Percentiles rank a stretch among this genome's conserved stretches.
phyloP scores from a whole-genome alignment of 345 rosid genomes.

The Eucalyptus camaldulensis region DNA sequence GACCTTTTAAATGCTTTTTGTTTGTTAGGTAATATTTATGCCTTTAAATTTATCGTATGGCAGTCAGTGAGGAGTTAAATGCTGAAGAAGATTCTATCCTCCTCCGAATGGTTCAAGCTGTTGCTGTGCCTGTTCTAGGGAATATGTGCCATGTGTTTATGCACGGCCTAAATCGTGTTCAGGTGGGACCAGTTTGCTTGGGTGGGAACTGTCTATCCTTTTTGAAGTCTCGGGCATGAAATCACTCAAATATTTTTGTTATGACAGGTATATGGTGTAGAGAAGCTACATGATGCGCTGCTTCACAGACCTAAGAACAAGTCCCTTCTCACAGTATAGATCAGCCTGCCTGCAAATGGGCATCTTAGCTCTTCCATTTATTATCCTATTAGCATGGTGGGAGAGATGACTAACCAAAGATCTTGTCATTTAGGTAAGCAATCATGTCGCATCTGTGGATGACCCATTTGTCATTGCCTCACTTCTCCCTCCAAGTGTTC shows the following conservation, averaged over 20 bases:
- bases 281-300: slow-evolving; percentile 82
- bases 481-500: slow-evolving; percentile 66
- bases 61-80: slow-evolving; percentile 61
- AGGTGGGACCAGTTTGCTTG: slow-evolving; percentile 19
- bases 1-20: not conserved
- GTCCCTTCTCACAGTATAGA: slow-evolving; percentile 76
- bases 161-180: slow-evolving; percentile 91
- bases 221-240: not conserved
- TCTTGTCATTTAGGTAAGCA: slow-evolving; percentile 56
- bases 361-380: not conserved
- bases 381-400: not conserved
- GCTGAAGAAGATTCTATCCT: slow-evolving; percentile 65
- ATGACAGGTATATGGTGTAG: slow-evolving; percentile 79
- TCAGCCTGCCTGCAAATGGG: not conserved
- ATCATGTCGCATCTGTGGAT: slow-evolving; percentile 94
- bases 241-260: not conserved
- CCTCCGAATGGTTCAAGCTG: slow-evolving; percentile 63
- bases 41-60: not conserved
- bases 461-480: slow-evolving; percentile 94
- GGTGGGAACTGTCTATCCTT: not conserved
- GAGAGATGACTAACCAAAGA: not conserved
- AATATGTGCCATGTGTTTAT: slow-evolving; percentile 94
- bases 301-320: slow-evolving; percentile 63
- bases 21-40: not conserved
- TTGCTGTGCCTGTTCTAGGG: slow-evolving; percentile 85